Base-by-base conservation (phyloP, 805 yeast genomes). In the Myxozyma vanderwaltii region DNA sequence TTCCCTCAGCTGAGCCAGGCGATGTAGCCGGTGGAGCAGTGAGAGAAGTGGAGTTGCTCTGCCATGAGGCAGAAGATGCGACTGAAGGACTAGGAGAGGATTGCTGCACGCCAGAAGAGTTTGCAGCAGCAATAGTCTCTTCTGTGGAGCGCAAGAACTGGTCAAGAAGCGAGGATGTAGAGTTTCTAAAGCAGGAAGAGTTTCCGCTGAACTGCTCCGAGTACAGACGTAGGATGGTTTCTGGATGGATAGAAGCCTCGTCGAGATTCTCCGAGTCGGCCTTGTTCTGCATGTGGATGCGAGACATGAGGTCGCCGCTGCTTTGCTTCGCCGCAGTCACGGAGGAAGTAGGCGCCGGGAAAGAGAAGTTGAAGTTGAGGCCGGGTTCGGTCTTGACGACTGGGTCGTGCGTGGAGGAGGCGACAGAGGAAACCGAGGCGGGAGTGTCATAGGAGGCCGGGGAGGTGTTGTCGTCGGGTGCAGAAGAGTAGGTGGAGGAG, bases 81-180 rank as follows among this genome's bases (percentile, higher is more conserved):
- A 49, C 43, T 5, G 63, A 54, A 17, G 63, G 53, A 1, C 59
- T 23, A 6, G 64, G 62, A 35, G 64, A 58, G 26, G 64, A 61
- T n/a, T 58, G 58, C 12, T 54, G 36, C 7, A 45, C 15, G 26
- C 49, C 50, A 6, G 54, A 61, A 5, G 56, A 47, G 56, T 21
- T 43, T 36, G 56, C 51, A 23, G 54, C 46, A 2, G 56, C 56
- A 10, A 35, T 38, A 23, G 49, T 33, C 35, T 44, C 43, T 24
- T 51, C 49, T 7, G 55, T 41, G 27, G 51, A 44, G 4, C 41
- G 39, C 31, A 54, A 29, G 21, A 54, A 54, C 41, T 54, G 52
- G 27, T 54, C 58, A 6, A 54, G 58, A 26, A 54, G n/a, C 17
- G 44, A 21, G 13, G 58, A 46, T 4, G 46, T 46, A 33, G 46